Conservation (phyloP, 106 monocot species). For the Phalaenopsis aphrodite region DNA sequence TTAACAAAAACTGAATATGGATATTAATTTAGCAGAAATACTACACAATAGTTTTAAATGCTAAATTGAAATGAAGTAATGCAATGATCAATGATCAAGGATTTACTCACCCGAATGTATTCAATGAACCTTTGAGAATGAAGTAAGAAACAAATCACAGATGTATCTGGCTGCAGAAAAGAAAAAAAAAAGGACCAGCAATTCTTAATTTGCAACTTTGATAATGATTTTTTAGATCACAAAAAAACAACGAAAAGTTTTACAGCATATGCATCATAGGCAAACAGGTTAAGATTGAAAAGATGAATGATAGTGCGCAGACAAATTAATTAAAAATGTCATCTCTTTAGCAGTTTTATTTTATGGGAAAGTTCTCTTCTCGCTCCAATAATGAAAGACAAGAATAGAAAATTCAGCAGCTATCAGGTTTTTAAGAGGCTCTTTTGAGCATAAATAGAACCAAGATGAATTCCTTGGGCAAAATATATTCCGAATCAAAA, state of each 20-base stretch:
- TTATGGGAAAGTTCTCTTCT: not conserved
- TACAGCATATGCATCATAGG: not conserved
- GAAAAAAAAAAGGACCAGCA: not conserved
- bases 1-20: not conserved
- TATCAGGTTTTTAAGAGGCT: not conserved
- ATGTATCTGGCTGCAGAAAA: slow-evolving; percentile 65
- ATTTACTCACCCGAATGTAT: slow-evolving; percentile 61
- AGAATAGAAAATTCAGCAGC: not conserved
- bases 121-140: slow-evolving; percentile 89
- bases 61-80: not conserved
- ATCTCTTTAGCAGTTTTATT: not conserved
- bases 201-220: not conserved
- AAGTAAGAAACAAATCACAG: slow-evolving; percentile 72
- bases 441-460: not conserved
- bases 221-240: not conserved
- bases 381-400: not conserved
- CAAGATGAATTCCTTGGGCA: not conserved
- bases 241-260: not conserved
- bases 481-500: not conserved
- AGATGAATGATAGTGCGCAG: not conserved
- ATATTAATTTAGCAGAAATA: not conserved
- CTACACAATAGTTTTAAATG: not conserved
- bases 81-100: not conserved
- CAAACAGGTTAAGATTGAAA: not conserved
- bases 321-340: not conserved